Evolutionary conservation across 116 monocot genomes (phyloP).

Genomic region (Dioscorea cayenensis): DNA sequence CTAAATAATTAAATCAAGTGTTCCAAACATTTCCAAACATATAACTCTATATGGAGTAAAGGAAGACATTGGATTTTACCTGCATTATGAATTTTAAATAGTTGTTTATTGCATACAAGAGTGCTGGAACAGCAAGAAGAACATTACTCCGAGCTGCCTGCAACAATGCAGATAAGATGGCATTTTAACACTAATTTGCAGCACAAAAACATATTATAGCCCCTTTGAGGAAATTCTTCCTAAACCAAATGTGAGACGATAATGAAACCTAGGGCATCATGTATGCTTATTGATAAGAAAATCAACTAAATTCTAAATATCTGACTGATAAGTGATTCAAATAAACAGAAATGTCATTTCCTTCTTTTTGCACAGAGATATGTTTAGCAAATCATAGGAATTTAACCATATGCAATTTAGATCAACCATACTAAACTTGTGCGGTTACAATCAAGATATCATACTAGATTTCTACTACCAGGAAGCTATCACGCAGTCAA

Average conservation of each 20-base stretch:
- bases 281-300: too few relatives aligned
- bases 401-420: too few relatives aligned
- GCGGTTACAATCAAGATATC: too few relatives aligned
- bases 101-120: constrained; percentile 96
- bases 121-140: constrained; percentile 89
- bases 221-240: not conserved
- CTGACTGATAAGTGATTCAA: too few relatives aligned
- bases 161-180: constrained; percentile 9
- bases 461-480: not conserved
- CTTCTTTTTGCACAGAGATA: too few relatives aligned
- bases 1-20: not conserved
- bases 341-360: too few relatives aligned
- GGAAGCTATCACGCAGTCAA: not conserved
- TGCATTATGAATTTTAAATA: constrained; percentile 96
- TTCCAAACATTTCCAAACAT: not conserved
- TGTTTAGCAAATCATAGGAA: too few relatives aligned
- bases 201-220: not conserved
- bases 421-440: too few relatives aligned
- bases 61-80: constrained; percentile 28
- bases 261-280: too few relatives aligned
- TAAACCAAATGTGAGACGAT: too few relatives aligned
- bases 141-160: constrained; percentile 91
- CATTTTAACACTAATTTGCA: not conserved
- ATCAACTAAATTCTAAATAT: too few relatives aligned
- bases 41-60: not conserved